These are phyloP conservation scores for Salicornia ramosissima DNA, from an alignment of 148 eudicot genomes.

Conservation along the genomic window DNA sequence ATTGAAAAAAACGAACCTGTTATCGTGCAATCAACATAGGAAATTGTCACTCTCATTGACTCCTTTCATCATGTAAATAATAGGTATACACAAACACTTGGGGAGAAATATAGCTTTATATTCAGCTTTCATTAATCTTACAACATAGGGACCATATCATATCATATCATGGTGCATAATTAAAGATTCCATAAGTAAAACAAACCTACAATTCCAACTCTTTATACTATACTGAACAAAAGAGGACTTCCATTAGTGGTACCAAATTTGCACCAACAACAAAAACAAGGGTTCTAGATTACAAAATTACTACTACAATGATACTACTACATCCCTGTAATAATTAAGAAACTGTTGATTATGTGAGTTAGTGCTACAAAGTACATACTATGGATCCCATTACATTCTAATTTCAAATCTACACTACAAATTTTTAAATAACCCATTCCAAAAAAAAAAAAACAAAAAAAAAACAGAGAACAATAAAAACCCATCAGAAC, in stretches of 20 bases:
- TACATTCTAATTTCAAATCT: slow-evolving; percentile 16
- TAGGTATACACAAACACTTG: too few relatives aligned
- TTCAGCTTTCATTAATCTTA: too few relatives aligned
- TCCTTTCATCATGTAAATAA: too few relatives aligned
- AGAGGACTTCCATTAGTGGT: not conserved
- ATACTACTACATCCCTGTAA: not conserved
- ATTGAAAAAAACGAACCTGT: too few relatives aligned
- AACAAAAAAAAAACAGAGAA: not conserved
- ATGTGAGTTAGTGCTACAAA: slow-evolving; percentile 19
- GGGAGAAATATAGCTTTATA: too few relatives aligned
- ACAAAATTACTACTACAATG: slow-evolving; percentile 21
- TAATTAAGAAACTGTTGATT: slow-evolving; percentile 13
- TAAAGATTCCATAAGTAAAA: too few relatives aligned
- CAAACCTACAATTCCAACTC: not conserved
- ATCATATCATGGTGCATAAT: too few relatives aligned
- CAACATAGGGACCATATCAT: too few relatives aligned
- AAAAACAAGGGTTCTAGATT: slow-evolving; percentile 21
- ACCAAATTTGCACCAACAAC: slow-evolving; percentile 22
- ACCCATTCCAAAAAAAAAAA: not conserved
- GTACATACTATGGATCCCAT: slow-evolving; percentile 4
- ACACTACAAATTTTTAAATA: slow-evolving; percentile 9
- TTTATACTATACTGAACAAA: not conserved
- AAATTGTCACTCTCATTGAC: too few relatives aligned
- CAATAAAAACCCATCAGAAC: not conserved
- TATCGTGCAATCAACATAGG: too few relatives aligned